Percentiles rank a stretch among this genome's conserved stretches.
These are phyloP conservation scores for Tolypocladium guangdongense DNA, from an alignment of 2,329 filamentous ascomycete species.

Conservation along the genomic window DNA sequence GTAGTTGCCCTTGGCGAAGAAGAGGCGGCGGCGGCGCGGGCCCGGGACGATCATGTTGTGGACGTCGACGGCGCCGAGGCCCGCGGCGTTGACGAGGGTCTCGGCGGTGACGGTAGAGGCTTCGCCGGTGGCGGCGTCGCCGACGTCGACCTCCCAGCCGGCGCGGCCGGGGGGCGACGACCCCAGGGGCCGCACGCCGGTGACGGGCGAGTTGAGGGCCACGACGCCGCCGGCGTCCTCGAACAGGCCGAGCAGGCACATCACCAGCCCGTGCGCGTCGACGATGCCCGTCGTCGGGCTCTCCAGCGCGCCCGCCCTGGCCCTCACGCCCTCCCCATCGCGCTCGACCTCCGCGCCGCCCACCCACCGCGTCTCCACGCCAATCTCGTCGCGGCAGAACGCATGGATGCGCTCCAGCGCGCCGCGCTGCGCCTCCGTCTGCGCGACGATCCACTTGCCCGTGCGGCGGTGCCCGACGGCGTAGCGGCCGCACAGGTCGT, in stretches of 20 bases:
- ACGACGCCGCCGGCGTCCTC: constrained; percentile 66
- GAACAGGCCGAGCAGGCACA: constrained; percentile 64
- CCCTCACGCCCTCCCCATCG: constrained; percentile 66
- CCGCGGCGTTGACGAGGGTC: constrained; percentile 75
- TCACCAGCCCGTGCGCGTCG: constrained; percentile 79
- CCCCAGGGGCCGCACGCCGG: constrained; percentile 39
- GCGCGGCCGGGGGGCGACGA: constrained; percentile 29
- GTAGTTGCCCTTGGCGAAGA: constrained; percentile 92
- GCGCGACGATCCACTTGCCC: constrained; percentile 93
- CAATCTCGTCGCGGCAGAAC: constrained; percentile 27
- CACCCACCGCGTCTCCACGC: constrained; percentile 65
- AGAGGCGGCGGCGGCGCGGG: constrained; percentile 45
- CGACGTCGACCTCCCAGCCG: constrained; percentile 61
- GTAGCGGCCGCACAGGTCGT: constrained; percentile 60
- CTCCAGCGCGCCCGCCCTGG: constrained; percentile 65
- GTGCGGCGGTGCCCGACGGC: constrained; percentile 61
- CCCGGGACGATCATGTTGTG: constrained; percentile 70
- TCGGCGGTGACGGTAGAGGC: constrained; percentile 56
- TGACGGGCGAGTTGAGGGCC: constrained; percentile 59
- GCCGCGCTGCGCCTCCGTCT: constrained; percentile 59
- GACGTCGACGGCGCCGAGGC: constrained; percentile 63
- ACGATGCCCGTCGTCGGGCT: constrained; percentile 81
- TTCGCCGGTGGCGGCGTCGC: constrained; percentile 34
- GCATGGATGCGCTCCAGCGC: constrained; percentile 42
- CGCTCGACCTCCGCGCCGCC: constrained; percentile 45